Base-by-base conservation (phyloP, 345 rosid genomes). In the Hibiscus mutabilis region DNA sequence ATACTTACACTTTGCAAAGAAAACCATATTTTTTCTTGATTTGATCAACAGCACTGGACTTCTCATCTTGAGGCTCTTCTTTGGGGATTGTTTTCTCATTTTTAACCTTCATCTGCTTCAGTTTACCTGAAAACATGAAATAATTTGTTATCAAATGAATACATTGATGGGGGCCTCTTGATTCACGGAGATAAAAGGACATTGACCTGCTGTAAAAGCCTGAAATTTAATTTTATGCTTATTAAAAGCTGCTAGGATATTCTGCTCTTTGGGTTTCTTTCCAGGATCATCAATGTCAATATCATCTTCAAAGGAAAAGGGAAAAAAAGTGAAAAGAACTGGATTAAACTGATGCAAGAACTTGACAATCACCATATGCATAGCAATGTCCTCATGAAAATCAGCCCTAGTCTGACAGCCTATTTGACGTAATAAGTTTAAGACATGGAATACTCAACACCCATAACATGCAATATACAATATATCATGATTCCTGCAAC, bases 11-110 rank as follows among this genome's bases (percentile, higher is more conserved):
- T 81, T 2, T 95, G 78, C 2, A 77, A 64, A 22, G 96, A 80
- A 77, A 90, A 90, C 3, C 97, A 5, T 94, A 94, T 83, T 81
- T 91, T 85, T 85, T 91, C 93, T 91, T 90, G 76, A 94, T 90
- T 79, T 88, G 92, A 68, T 91, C 92, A 4, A 94, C 88, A 19
- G 90, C 58, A 60, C 75, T 82, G 2, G 83, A 74, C 33, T 80
- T 81, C 33, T 79, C 87, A 71, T 86, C 89, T 68, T 84, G 81
- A 77, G 60, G 86, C 80, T 86, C 91, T 37, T 91, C 92, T 76
- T 84, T 86, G 67, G 66, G 73, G 33, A 65, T 70, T 42, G 19
- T 82, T 74, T 88, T 88, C 55, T 91, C 95, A 71, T 74, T 88
- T 90, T 87, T 94, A 2, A 69, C 80, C 66, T 84, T 91, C 86